phyloP scores from a whole-genome alignment of 371 early-diverging fungal species.

The Mucor indicus region DNA sequence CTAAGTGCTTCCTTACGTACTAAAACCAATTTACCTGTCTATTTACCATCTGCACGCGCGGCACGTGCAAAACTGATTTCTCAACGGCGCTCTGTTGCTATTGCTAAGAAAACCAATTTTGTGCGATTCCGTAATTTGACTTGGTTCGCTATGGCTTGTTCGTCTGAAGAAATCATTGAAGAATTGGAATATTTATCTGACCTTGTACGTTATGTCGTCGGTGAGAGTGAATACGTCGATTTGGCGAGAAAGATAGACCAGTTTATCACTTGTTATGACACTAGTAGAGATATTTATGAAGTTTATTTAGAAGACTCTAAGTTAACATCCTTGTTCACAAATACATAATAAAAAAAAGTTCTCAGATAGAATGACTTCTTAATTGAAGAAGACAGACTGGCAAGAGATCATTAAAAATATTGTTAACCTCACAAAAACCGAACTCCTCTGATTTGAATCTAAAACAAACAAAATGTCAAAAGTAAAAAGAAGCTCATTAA shows the following conservation, averaged over 20 bases:
- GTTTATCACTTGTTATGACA: no score
- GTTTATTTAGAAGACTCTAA: no score
- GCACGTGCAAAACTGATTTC: slow-evolving; percentile 50
- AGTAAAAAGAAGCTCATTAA: no score
- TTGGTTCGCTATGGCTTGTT: slow-evolving; percentile 51
- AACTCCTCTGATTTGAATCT: no score
- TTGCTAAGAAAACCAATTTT: slow-evolving; percentile 21
- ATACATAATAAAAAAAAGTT: no score
- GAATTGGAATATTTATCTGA: slow-evolving; percentile 47
- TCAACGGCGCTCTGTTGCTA: slow-evolving; percentile 39
- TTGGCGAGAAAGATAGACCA: slow-evolving; percentile 30
- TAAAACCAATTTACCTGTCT: slow-evolving; percentile 55
- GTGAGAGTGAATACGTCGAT: slow-evolving; percentile 34
- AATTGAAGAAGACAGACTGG: no score
- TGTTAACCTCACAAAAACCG: no score
- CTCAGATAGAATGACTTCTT: no score
- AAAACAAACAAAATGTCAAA: no score
- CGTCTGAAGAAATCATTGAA: slow-evolving; percentile 56
- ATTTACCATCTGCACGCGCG: slow-evolving; percentile 54
- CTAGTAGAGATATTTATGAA: no score
- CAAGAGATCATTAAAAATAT: no score
- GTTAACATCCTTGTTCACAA: no score
- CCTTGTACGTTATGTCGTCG: slow-evolving; percentile 40
- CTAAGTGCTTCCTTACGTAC: slow-evolving; percentile 49
- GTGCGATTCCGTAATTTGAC: slow-evolving; percentile 40